Evolutionary conservation across 2,329 filamentous ascomycete genomes (phyloP), one percentile per base, ranked within the genome.

Genomic region (Alternaria ventricosa): DNA sequence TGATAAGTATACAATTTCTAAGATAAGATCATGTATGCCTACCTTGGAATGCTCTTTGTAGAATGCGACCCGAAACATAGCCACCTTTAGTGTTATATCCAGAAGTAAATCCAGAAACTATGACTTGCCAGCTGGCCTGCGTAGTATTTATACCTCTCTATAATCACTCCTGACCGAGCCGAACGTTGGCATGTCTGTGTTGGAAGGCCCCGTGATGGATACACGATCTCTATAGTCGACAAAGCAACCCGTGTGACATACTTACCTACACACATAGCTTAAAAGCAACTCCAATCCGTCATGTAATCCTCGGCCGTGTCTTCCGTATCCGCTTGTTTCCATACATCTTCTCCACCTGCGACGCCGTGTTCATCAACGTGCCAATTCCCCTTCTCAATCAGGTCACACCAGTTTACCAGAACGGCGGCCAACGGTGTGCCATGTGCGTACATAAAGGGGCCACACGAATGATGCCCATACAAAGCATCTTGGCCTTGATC

Each of bases 181-280:
- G n/a, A 18, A 18, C 15, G 1, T 41, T 18, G 36, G n/a, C 15
- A 18, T n/a, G 33, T 5, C 1, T 5, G 15, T n/a, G 8, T 41
- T n/a, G 33, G 15, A 6, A n/a, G 4, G 15, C 33, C 15, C 1
- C 8, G 1, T n/a, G 33, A n/a, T n/a, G 36, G 8, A 41, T 0
- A 41, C 0, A 18, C 9, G 36, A 18, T n/a, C n/a, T 41, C 0
- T 0, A 1, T n/a, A n/a, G 33, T n/a, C 1, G 15, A 36, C 33
- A 9, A 36, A 36, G 33, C 0, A 1, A 0, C 33, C 0, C 7
- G 1, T 36, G 33, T 15, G 33, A 41, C 36, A 41, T 18, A 41
- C 36, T 41, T 41, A 41, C 33, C 33, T 30, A 30, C 28, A 30
- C 6, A 30, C 28, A 30, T 30, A 15, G 30, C 13, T 36, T 15